Conservation (phyloP, 129 eudicot species). For the Ambrosia trifida region DNA sequence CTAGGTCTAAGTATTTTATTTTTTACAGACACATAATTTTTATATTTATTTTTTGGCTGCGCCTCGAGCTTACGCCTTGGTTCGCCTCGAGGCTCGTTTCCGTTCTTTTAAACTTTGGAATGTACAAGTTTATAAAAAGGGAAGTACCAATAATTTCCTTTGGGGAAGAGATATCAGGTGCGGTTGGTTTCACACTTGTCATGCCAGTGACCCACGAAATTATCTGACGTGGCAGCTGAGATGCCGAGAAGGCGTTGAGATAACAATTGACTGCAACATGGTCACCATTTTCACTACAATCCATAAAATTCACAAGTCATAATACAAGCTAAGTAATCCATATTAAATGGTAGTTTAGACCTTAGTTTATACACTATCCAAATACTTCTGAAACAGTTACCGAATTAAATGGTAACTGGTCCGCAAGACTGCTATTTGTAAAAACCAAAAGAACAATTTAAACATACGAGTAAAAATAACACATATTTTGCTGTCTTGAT, state of each 20-base stretch:
- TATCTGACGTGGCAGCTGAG: conserved; percentile 49
- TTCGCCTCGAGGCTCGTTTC: too few relatives aligned
- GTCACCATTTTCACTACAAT: conserved; percentile 47
- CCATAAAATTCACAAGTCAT: conserved; percentile 19
- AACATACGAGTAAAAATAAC: neutral
- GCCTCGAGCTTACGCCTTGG: too few relatives aligned
- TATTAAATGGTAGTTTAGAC: neutral
- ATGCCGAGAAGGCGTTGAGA: conserved; percentile 45
- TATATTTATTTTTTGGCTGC: too few relatives aligned
- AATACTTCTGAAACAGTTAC: neutral
- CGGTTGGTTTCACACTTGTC: conserved; percentile 30
- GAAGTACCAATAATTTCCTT: conserved; percentile 59
- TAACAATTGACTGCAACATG: conserved; percentile 38
- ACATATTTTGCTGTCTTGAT: neutral
- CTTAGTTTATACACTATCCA: neutral
- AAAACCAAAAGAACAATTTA: neutral
- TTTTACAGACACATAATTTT: too few relatives aligned
- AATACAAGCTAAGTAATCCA: neutral
- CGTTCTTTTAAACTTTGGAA: too few relatives aligned
- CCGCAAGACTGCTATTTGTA: neutral
- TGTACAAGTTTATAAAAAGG: neutral
- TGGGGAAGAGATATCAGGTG: conserved; percentile 46
- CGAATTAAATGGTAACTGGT: too few relatives aligned
- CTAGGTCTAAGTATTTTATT: too few relatives aligned
- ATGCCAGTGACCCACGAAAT: conserved; percentile 42